phyloP scores from a whole-genome alignment of 257 asterid genomes.

The Henckelia pumila region DNA sequence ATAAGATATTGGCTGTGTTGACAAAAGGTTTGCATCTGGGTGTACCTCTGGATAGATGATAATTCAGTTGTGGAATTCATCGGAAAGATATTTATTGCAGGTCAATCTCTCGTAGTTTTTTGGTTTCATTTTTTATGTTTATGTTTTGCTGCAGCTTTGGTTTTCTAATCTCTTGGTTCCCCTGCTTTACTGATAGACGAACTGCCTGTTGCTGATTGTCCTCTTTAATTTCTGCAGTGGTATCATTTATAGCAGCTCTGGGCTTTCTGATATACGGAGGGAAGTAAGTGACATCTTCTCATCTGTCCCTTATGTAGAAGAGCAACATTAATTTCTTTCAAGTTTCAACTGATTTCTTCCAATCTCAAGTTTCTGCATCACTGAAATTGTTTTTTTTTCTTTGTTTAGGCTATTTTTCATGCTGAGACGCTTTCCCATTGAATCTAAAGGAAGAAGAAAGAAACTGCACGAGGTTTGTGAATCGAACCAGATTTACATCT shows the following conservation, averaged over 20 bases:
- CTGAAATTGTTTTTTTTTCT: slow-evolving; percentile 6
- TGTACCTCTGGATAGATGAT: slow-evolving; percentile 75
- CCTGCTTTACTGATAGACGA: slow-evolving; percentile 7
- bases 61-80: slow-evolving; percentile 53
- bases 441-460: slow-evolving; percentile 96
- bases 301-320: slow-evolving; percentile 11
- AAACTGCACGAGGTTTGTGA: slow-evolving; percentile 81
- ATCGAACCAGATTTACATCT: not conserved
- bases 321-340: slow-evolving; percentile 15
- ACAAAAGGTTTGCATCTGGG: slow-evolving; percentile 74
- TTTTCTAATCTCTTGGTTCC: slow-evolving; percentile 25
- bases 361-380: slow-evolving; percentile 3
- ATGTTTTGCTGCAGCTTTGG: slow-evolving; percentile 15
- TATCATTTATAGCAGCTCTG: slow-evolving; percentile 79
- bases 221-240: slow-evolving; percentile 60
- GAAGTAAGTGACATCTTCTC: slow-evolving; percentile 49
- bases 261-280: slow-evolving; percentile 96
- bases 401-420: slow-evolving; percentile 72
- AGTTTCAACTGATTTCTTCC: slow-evolving; percentile 10
- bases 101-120: slow-evolving; percentile 34
- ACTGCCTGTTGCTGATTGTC: slow-evolving; percentile 27
- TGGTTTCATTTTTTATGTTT: slow-evolving; percentile 18
- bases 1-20: slow-evolving; percentile 20
- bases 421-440: slow-evolving; percentile 91
- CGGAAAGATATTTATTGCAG: slow-evolving; percentile 92